These are phyloP conservation scores for Fragaria nilgerrensis DNA, from an alignment of 306 rosid species.

Conservation along the genomic window DNA sequence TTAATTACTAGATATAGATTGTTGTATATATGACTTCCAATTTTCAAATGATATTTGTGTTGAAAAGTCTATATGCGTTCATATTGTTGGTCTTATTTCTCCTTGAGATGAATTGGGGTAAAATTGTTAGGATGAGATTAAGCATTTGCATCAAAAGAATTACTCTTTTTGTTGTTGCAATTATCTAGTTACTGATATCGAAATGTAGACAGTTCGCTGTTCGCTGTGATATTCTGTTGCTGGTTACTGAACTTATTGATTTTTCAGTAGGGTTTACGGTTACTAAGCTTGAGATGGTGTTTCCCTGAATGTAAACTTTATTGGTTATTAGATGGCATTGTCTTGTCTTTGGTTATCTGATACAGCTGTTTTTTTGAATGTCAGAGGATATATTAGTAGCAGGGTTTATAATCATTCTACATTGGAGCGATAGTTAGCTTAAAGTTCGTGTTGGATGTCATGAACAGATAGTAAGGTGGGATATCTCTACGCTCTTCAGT, in stretches of 20 bases:
- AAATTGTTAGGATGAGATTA: not conserved
- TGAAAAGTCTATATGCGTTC: not conserved
- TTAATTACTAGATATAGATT: not conserved
- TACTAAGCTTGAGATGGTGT: not conserved
- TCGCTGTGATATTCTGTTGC: not conserved
- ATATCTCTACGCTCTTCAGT: slow-evolving; percentile 7
- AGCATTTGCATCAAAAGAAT: not conserved
- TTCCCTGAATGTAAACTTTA: not conserved
- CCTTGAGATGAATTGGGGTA: not conserved
- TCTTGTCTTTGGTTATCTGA: not conserved
- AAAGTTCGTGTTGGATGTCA: slow-evolving; percentile 21
- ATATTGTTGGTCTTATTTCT: not conserved
- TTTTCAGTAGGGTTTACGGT: not conserved
- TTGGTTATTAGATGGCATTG: not conserved
- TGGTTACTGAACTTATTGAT: not conserved
- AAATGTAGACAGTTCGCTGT: not conserved
- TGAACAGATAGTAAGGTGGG: not conserved
- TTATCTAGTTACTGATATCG: not conserved
- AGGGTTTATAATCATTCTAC: not conserved
- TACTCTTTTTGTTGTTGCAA: not conserved
- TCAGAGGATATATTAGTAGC: not conserved
- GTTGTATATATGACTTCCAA: not conserved
- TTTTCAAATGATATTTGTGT: not conserved
- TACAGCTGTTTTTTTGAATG: not conserved
- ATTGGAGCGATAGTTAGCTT: slow-evolving; percentile 11